These are phyloP conservation scores for Hyaloscypha variabilis DNA, from an alignment of 495 filamentous ascomycete species.

Conservation along the genomic window DNA sequence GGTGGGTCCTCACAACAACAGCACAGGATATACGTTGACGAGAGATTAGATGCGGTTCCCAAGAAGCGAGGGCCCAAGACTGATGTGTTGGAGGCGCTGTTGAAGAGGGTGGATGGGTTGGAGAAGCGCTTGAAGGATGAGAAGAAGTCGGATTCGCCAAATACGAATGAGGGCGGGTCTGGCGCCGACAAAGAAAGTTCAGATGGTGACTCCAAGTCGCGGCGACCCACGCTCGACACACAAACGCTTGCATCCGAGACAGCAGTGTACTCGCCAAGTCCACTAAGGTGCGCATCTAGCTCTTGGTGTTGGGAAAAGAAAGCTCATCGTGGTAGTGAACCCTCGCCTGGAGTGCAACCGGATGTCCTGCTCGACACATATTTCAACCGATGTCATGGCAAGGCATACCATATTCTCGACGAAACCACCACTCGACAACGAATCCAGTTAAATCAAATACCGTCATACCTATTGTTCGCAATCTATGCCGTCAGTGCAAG, in stretches of 20 bases:
- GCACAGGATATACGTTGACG: slow-evolving; percentile 8
- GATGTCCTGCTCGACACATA: slow-evolving; percentile 73
- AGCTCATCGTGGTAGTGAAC: slow-evolving; percentile 34
- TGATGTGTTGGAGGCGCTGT: slow-evolving; percentile 79
- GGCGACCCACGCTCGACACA: slow-evolving; percentile 26
- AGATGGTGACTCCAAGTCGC: slow-evolving; percentile 25
- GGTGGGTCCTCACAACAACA: slow-evolving; percentile 51
- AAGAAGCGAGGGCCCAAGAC: slow-evolving; percentile 90
- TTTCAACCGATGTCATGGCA: slow-evolving; percentile 75
- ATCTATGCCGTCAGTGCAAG: slow-evolving; percentile 73
- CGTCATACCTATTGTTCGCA: slow-evolving; percentile 63
- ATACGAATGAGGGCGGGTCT: slow-evolving; percentile 34
- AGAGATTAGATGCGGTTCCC: slow-evolving; percentile 72
- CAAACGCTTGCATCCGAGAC: slow-evolving; percentile 29
- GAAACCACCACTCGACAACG: slow-evolving; percentile 70
- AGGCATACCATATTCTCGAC: slow-evolving; percentile 78
- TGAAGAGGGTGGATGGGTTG: slow-evolving; percentile 82
- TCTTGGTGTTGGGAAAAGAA: background rate
- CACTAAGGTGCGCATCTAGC: slow-evolving; percentile 29
- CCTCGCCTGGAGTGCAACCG: slow-evolving; percentile 42
- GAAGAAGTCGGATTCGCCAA: slow-evolving; percentile 56
- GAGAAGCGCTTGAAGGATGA: slow-evolving; percentile 70
- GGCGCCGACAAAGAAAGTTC: slow-evolving; percentile 35
- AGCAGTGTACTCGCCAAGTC: slow-evolving; percentile 40
- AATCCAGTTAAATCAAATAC: slow-evolving; percentile 66